A percentile compares a stretch with the other conserved stretches of the same genome.
These are phyloP conservation scores for Blumeriella jaapii DNA, from an alignment of 2,329 filamentous ascomycete genomes.

Conservation along the genomic window DNA sequence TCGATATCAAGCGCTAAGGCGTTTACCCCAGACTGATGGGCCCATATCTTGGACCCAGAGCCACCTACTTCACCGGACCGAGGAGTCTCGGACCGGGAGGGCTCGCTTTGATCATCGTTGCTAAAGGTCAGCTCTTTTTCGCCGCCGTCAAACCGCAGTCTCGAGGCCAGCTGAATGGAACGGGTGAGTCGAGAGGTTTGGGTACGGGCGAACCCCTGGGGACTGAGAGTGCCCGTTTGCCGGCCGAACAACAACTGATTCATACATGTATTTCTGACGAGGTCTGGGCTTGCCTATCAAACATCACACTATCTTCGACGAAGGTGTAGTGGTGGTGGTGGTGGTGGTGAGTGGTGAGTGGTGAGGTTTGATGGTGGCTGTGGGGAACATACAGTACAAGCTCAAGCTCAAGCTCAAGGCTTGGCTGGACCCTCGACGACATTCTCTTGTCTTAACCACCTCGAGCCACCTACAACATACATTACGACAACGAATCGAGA, in stretches of 20 bases:
- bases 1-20: slow-evolving; percentile 76
- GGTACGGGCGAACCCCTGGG: slow-evolving; percentile 51
- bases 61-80: neutral
- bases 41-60: slow-evolving; percentile 32
- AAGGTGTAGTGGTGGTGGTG: too few species aligned
- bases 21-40: slow-evolving; percentile 71
- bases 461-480: too few species aligned
- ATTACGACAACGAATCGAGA: too few species aligned
- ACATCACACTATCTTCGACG: too few species aligned
- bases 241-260: slow-evolving; percentile 67
- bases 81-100: neutral
- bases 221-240: slow-evolving; percentile 55
- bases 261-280: slow-evolving; percentile 46
- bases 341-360: neutral
- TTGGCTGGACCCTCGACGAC: too few species aligned
- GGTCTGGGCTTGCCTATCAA: too few species aligned
- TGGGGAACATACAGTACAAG: too few species aligned
- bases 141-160: slow-evolving; percentile 59
- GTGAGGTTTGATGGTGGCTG: neutral
- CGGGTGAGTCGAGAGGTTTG: slow-evolving; percentile 55
- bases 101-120: slow-evolving; percentile 5
- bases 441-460: neutral
- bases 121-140: slow-evolving; percentile 27
- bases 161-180: slow-evolving; percentile 55
- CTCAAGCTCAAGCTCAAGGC: too few species aligned